Percentiles rank a stretch among this genome's conserved stretches.
Evolutionary conservation across 177 flowering plant genomes (phyloP).

Genomic region (Tripterygium wilfordii): DNA sequence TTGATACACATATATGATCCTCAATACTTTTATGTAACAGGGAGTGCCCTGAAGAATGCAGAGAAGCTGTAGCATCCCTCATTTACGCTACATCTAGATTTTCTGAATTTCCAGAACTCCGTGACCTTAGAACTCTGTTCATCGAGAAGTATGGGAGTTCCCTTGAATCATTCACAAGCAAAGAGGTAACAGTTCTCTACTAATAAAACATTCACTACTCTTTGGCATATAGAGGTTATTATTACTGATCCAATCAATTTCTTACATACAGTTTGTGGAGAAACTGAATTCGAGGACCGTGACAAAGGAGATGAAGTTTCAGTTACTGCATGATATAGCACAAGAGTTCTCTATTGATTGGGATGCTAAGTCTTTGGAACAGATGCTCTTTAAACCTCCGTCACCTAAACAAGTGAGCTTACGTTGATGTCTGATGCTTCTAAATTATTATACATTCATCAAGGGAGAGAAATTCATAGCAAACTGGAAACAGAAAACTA

Average conservation of each 20-base stretch:
- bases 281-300: constrained; percentile 38
- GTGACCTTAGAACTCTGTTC: constrained; percentile 44
- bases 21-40: constrained; percentile 26
- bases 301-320: constrained; percentile 64
- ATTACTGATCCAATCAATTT: constrained; percentile 5
- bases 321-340: constrained; percentile 60
- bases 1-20: no score
- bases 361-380: constrained; percentile 61
- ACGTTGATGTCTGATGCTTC: no score
- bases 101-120: constrained; percentile 76
- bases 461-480: no score
- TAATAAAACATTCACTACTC: no score
- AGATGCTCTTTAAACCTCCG: constrained; percentile 34
- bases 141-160: constrained; percentile 42
- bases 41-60: constrained; percentile 78
- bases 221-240: no score
- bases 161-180: constrained; percentile 29
- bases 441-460: no score
- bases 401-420: constrained; percentile 29
- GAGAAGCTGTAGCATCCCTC: constrained; percentile 64
- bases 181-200: constrained; percentile 33
- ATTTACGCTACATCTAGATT: constrained; percentile 80
- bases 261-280: constrained; percentile 42
- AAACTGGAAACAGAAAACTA: no score
- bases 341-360: constrained; percentile 56